Base-by-base conservation (phyloP, 371 early-diverging fungal genomes). In the Apophysomyces trapeziformis region DNA sequence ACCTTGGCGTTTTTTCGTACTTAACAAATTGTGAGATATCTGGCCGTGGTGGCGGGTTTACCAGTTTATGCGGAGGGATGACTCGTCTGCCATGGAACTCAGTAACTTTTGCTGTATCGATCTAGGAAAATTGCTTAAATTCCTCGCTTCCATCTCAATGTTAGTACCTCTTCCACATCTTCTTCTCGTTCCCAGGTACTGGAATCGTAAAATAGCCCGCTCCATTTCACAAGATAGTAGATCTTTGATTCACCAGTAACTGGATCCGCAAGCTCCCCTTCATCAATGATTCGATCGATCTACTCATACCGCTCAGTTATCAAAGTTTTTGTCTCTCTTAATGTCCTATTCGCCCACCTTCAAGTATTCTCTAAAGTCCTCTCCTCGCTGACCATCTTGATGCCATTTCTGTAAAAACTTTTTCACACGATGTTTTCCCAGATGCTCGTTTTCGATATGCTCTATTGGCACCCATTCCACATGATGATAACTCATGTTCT, bases 221-320 rank as follows among this genome's bases (percentile, higher is more conserved):
- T 86, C 99, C 99, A 99, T 70, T 97, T 99, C 41, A 95, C 92
- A 45, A 99, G 79, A 71, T 89, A 95, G 61, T 82, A 91, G 7
- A 93, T 72, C 46, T 78, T 85, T 43, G 76, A 83, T 36, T 87
- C 85, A 1, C 84, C 88, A 1, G 81, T 82, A 1, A 68, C 66
- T 9, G 82, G 78, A 63, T 88, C 85, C 9, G 74, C 69, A 41
- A 88, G 66, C 57, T 95, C 93, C 54, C 94, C 94, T 69, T 92
- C 94, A 70, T 95, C 94, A 71, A 95, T 87, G 60, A 95, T 79
- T 21, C 96, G 90, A 67, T 95, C 96, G 39, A 92, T 81, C 84
- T 87, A 74, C 9, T 35, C 7, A 39, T 14, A 5, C 39, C 12
- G 21, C 11, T 21, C 54, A 16, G 21, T 50, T 50, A 18, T 50